Evolutionary conservation across 495 filamentous ascomycete species (phyloP).

Genomic region (Letharia lupina): DNA sequence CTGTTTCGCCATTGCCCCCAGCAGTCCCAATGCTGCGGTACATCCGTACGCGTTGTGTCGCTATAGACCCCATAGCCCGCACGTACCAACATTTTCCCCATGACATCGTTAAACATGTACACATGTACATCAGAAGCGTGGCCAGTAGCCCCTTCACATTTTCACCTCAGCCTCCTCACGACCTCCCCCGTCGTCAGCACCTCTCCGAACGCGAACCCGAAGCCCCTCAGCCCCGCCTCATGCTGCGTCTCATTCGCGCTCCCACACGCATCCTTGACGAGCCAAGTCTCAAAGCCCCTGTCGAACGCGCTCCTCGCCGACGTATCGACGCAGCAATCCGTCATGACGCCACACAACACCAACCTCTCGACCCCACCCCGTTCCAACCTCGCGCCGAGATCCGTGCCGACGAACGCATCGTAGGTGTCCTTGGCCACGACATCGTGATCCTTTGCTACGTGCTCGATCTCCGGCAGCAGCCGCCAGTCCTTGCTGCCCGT

Average conservation of each 20-base stretch:
- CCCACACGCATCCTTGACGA: conserved; percentile 34
- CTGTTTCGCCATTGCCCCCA: too few relatives aligned
- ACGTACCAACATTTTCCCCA: too few relatives aligned
- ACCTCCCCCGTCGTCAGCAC: conserved; percentile 30
- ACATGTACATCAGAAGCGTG: too few relatives aligned
- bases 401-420: conserved; percentile 30
- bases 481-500: conserved; percentile 29
- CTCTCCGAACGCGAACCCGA: conserved; percentile 32
- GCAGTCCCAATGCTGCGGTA: too few relatives aligned
- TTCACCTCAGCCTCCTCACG: conserved; percentile 20
- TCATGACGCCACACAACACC: conserved; percentile 39
- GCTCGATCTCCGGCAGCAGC: conserved; percentile 29
- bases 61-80: too few relatives aligned
- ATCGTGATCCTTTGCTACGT: conserved; percentile 16
- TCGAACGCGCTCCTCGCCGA: conserved; percentile 37
- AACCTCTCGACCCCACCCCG: conserved; percentile 23
- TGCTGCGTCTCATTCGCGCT: conserved; percentile 31
- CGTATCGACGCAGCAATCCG: conserved; percentile 38
- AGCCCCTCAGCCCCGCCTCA: conserved; percentile 30
- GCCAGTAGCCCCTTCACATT: neutral
- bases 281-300: conserved; percentile 37
- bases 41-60: too few relatives aligned
- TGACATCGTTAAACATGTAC: too few relatives aligned
- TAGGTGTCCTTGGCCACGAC: conserved; percentile 31
- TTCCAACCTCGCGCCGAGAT: conserved; percentile 25